Percentiles rank a stretch among this genome's conserved stretches.
Conservation (phyloP, 768 basidiomycete species). For the Xerocomellus amylosporus region DNA sequence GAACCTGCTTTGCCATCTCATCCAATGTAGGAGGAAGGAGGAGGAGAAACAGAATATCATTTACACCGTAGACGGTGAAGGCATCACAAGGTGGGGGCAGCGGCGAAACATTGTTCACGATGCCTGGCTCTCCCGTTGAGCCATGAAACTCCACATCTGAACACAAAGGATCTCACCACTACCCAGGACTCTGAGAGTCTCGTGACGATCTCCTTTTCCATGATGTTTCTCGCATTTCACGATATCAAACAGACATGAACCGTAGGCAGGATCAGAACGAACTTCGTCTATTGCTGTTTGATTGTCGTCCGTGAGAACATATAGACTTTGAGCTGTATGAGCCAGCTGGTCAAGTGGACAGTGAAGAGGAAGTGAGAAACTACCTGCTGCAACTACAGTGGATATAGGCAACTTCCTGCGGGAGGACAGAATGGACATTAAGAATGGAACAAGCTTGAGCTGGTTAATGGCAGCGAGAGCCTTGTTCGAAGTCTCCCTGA, state of each 20-base stretch:
- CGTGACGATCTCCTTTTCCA: slow-evolving; percentile 41
- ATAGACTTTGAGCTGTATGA: slow-evolving; percentile 78
- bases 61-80: slow-evolving; percentile 65
- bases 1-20: slow-evolving; percentile 47
- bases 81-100: slow-evolving; percentile 64
- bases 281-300: slow-evolving; percentile 66
- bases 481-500: slow-evolving; percentile 90
- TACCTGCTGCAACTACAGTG: slow-evolving; percentile 81
- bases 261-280: slow-evolving; percentile 55
- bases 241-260: slow-evolving; percentile 64
- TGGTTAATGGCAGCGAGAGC: slow-evolving; percentile 76
- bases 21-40: slow-evolving; percentile 57
- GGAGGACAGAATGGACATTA: slow-evolving; percentile 84
- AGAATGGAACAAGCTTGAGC: slow-evolving; percentile 72
- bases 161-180: slow-evolving; percentile 50
- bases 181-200: slow-evolving; percentile 62
- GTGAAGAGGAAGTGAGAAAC: slow-evolving; percentile 3
- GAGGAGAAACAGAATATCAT: slow-evolving; percentile 67
- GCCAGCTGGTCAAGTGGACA: not conserved
- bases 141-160: not conserved
- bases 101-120: slow-evolving; percentile 73
- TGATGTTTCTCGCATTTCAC: slow-evolving; percentile 38
- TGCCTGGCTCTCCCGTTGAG: slow-evolving; percentile 44
- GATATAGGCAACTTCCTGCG: slow-evolving; percentile 64
- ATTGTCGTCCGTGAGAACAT: slow-evolving; percentile 92